Evolutionary conservation across 2,329 filamentous ascomycete genomes (phyloP).

Genomic region (Trichoderma sp.): DNA sequence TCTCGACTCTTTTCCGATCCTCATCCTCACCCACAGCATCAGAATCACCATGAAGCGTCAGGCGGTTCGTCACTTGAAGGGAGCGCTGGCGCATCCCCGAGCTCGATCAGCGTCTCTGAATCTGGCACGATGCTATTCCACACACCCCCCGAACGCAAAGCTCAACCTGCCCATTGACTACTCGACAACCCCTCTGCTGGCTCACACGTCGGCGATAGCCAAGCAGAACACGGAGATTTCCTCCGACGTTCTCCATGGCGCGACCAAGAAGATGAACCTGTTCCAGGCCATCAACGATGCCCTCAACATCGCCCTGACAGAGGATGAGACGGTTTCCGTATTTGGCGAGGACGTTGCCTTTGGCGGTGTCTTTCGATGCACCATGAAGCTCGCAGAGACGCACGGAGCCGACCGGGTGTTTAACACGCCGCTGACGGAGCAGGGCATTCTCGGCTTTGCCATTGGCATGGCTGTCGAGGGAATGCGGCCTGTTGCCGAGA

Average conservation of each 20-base stretch:
- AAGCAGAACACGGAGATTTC: constrained; percentile 72
- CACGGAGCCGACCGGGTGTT: constrained; percentile 89
- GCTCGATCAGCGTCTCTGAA: constrained; percentile 24
- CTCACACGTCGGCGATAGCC: constrained; percentile 73
- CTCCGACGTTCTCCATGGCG: constrained; percentile 59
- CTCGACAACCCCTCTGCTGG: constrained; percentile 73
- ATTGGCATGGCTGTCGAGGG: constrained; percentile 88
- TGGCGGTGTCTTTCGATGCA: constrained; percentile 92
- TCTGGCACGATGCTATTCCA: constrained; percentile 47
- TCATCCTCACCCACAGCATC: background rate
- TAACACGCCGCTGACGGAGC: constrained; percentile 92
- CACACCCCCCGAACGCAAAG: constrained; percentile 57
- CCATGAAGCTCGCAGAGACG: constrained; percentile 83
- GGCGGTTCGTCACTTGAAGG: constrained; percentile 32
- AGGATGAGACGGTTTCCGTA: constrained; percentile 81
- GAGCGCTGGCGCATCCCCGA: constrained; percentile 28
- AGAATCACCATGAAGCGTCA: constrained; percentile 34
- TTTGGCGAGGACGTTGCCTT: constrained; percentile 98
- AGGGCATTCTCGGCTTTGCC: constrained; percentile 91
- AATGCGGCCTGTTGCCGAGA: constrained; percentile 89
- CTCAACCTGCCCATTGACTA: constrained; percentile 91
- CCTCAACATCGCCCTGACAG: constrained; percentile 74
- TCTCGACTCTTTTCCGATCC: constrained; percentile 18
- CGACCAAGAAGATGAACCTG: constrained; percentile 85
- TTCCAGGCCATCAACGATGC: constrained; percentile 94